Evolutionary conservation across 2,329 filamentous ascomycete genomes (phyloP).

Genomic region (Clarireedia sp.): DNA sequence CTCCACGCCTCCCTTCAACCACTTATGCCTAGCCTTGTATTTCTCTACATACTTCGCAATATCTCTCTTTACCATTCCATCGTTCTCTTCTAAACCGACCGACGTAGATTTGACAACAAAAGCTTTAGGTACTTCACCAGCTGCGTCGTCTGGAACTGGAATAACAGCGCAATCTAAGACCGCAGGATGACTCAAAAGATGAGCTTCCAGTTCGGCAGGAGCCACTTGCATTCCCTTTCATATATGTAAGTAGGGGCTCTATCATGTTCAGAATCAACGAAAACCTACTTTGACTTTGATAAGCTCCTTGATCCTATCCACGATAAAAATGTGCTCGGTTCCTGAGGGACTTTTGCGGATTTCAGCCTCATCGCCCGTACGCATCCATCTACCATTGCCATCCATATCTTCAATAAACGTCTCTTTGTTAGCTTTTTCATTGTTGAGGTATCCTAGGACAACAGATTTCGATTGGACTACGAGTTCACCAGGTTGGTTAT

Average conservation of each 20-base stretch:
- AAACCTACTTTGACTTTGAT: slow-evolving; percentile 65
- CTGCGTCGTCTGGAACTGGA: slow-evolving; percentile 53
- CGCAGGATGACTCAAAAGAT: slow-evolving; percentile 63
- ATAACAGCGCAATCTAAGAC: slow-evolving; percentile 79
- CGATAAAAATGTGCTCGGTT: slow-evolving; percentile 75
- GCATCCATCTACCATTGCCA: slow-evolving; percentile 55
- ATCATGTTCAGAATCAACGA: background rate
- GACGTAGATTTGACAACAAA: slow-evolving; percentile 51
- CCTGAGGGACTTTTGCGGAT: slow-evolving; percentile 56
- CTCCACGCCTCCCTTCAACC: slow-evolving; percentile 54
- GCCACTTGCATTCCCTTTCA: slow-evolving; percentile 66
- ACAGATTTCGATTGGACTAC: slow-evolving; percentile 70
- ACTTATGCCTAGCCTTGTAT: slow-evolving; percentile 62
- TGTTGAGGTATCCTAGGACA: slow-evolving; percentile 78
- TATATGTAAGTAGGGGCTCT: background rate
- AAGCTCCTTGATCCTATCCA: slow-evolving; percentile 72
- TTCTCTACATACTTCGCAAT: slow-evolving; percentile 54
- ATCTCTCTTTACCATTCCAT: slow-evolving; percentile 39
- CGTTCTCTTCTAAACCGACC: slow-evolving; percentile 43
- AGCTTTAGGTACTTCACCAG: slow-evolving; percentile 59
- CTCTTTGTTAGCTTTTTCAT: slow-evolving; percentile 72
- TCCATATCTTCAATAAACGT: slow-evolving; percentile 64
- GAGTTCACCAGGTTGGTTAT: slow-evolving; percentile 70
- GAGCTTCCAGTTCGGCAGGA: slow-evolving; percentile 74
- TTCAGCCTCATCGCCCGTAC: slow-evolving; percentile 78